phyloP scores from a whole-genome alignment of 257 asterid species.

The Craterostigma plantagineum region DNA sequence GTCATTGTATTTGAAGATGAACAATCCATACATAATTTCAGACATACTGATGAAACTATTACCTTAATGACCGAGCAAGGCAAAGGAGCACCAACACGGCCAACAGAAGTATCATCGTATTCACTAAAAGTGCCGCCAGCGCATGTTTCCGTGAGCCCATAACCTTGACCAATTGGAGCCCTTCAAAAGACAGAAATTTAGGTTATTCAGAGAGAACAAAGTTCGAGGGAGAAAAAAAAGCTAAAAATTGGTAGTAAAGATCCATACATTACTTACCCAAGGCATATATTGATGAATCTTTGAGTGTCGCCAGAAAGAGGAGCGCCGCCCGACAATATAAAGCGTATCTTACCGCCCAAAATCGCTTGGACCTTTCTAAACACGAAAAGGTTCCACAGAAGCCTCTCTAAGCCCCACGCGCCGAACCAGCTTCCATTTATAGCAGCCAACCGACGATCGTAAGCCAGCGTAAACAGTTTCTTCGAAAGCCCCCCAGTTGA shows the following conservation, averaged over 20 bases:
- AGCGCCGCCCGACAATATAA: constrained; percentile 93
- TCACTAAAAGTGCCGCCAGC: constrained; percentile 98
- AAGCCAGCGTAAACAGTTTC: constrained; percentile 74
- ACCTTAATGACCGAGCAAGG: constrained; percentile 93
- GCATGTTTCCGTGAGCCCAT: constrained; percentile 97
- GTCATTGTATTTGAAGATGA: too few relatives aligned
- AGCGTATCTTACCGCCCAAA: constrained; percentile 91
- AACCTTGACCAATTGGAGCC: constrained; percentile 96
- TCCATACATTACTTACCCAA: too few relatives aligned
- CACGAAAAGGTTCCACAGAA: constrained; percentile 71
- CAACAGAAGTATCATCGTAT: constrained; percentile 89
- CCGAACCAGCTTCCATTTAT: constrained; percentile 96
- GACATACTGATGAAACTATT: background rate
- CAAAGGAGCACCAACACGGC: constrained; percentile 91
- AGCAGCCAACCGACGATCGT: constrained; percentile 65
- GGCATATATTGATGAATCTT: constrained; percentile 91
- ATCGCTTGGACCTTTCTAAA: constrained; percentile 79
- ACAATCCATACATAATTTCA: background rate
- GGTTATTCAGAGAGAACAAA: background rate
- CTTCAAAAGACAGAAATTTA: constrained; percentile 12
- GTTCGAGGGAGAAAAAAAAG: constrained; percentile 2
- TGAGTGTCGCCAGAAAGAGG: constrained; percentile 94
- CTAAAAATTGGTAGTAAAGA: too few relatives aligned
- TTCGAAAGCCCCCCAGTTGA: constrained; percentile 72
- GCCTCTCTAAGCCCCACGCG: constrained; percentile 92